Percentiles rank a stretch among this genome's conserved stretches.
Evolutionary conservation across 2,329 filamentous ascomycete species (phyloP).

Genomic region (Cladosporium sp.): DNA sequence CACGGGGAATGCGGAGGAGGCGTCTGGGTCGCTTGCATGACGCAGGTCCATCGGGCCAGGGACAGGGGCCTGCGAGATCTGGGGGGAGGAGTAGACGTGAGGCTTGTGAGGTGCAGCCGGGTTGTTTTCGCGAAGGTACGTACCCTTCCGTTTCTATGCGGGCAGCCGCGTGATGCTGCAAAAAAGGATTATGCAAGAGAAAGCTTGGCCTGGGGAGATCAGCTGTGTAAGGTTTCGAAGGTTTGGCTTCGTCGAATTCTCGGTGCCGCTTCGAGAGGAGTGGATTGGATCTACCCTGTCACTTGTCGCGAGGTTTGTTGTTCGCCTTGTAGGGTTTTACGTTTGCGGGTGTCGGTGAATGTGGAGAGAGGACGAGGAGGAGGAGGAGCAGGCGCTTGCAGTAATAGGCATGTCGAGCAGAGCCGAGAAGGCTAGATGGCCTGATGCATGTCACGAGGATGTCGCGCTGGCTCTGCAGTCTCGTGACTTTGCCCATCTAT

Average conservation of each 20-base stretch:
- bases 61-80: slow-evolving; percentile 5
- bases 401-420: slow-evolving; percentile 8
- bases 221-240: not conserved
- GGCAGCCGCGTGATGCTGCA: slow-evolving; percentile 6
- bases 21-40: slow-evolving; percentile 15
- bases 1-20: slow-evolving; percentile 19
- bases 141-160: slow-evolving; percentile 9
- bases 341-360: not conserved
- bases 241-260: slow-evolving; percentile 9
- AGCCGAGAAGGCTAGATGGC: not conserved
- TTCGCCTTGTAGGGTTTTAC: not conserved
- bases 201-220: slow-evolving; percentile 9
- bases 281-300: not conserved
- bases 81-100: not conserved
- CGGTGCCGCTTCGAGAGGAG: not conserved
- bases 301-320: not conserved
- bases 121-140: slow-evolving; percentile 14
- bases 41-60: slow-evolving; percentile 14
- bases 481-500: not conserved
- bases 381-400: slow-evolving; percentile 2
- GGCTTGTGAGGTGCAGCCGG: not conserved
- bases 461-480: not conserved
- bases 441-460: slow-evolving; percentile 5
- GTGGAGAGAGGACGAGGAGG: not conserved
- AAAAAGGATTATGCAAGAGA: not conserved